Conservation (phyloP, 441 rosid genomes). For the Omphalea diandra region DNA sequence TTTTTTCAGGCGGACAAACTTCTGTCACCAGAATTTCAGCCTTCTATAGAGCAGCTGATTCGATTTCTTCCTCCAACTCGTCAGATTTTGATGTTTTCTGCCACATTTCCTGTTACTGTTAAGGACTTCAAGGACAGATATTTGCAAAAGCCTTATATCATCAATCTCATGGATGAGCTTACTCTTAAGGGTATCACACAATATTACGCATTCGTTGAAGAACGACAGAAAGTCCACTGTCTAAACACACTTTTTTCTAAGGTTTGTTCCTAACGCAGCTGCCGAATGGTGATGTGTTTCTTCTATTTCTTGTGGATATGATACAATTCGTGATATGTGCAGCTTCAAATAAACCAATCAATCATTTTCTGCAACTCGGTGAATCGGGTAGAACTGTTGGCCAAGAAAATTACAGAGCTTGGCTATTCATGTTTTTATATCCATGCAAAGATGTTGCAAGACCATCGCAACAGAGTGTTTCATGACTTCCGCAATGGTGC, state of each 20-base stretch:
- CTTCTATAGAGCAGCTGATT: conserved; percentile 87
- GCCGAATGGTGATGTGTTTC: conserved; percentile 5
- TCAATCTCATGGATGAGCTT: conserved; percentile 98
- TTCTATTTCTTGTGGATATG: conserved; percentile 11
- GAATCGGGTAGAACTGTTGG: conserved; percentile 93
- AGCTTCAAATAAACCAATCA: conserved; percentile 99
- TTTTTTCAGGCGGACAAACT: conserved; percentile 89
- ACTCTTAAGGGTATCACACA: conserved; percentile 97
- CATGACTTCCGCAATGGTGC: conserved; percentile 99
- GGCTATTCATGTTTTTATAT: conserved; percentile 98
- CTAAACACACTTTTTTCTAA: conserved; percentile 94
- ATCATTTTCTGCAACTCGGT: conserved; percentile 99
- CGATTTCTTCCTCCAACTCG: conserved; percentile 75
- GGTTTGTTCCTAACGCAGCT: conserved; percentile 45
- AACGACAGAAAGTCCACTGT: conserved; percentile 98
- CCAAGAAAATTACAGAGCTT: conserved; percentile 98
- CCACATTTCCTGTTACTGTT: conserved; percentile 96
- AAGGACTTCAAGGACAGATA: conserved; percentile 94
- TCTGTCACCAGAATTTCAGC: conserved; percentile 97
- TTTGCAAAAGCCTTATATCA: conserved; percentile 75
- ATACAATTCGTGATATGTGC: conserved; percentile 29
- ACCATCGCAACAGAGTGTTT: conserved; percentile 96
- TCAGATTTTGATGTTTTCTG: conserved; percentile 95
- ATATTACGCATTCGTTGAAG: conserved; percentile 97
- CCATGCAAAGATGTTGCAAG: conserved; percentile 99